Conservation (phyloP, 108 stramenopile genomes). For the Discostella stelligeroides region DNA sequence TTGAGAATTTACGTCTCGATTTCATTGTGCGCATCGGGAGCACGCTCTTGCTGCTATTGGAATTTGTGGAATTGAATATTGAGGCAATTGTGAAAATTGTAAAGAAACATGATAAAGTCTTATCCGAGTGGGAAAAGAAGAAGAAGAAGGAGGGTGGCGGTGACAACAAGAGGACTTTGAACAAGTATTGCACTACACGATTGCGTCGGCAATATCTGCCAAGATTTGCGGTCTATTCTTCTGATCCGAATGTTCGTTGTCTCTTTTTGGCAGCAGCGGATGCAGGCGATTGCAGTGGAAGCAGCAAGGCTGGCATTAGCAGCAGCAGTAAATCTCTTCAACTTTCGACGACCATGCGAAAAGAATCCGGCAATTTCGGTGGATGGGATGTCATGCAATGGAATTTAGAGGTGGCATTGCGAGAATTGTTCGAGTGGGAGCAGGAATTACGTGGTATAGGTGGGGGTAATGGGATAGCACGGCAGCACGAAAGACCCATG, state of each 20-base stretch:
- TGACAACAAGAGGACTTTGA: not conserved
- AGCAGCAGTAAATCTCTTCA: not conserved
- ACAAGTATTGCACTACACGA: slow-evolving; percentile 28
- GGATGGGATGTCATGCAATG: slow-evolving; percentile 43
- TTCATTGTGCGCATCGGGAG: slow-evolving; percentile 42
- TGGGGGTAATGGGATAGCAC: not conserved
- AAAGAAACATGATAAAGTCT: slow-evolving; percentile 84
- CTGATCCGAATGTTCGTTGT: slow-evolving; percentile 42
- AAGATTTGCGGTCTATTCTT: slow-evolving; percentile 30
- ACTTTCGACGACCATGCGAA: not conserved
- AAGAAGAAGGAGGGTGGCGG: not conserved
- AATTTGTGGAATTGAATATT: slow-evolving; percentile 67
- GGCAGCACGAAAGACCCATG: not conserved
- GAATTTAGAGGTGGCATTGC: slow-evolving; percentile 25
- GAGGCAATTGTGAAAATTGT: slow-evolving; percentile 78
- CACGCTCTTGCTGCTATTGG: slow-evolving; percentile 55
- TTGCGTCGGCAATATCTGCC: slow-evolving; percentile 41
- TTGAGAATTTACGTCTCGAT: slow-evolving; percentile 22
- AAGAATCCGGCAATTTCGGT: slow-evolving; percentile 16
- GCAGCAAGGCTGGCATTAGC: not conserved
- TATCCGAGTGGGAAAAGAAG: slow-evolving; percentile 24
- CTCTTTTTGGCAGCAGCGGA: slow-evolving; percentile 35
- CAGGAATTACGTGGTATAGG: slow-evolving; percentile 5
- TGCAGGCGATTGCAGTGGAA: slow-evolving; percentile 24
- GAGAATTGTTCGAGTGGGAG: slow-evolving; percentile 28